Base-by-base conservation (phyloP, 352 stramenopile species). In the Globisporangium echinulatum region DNA sequence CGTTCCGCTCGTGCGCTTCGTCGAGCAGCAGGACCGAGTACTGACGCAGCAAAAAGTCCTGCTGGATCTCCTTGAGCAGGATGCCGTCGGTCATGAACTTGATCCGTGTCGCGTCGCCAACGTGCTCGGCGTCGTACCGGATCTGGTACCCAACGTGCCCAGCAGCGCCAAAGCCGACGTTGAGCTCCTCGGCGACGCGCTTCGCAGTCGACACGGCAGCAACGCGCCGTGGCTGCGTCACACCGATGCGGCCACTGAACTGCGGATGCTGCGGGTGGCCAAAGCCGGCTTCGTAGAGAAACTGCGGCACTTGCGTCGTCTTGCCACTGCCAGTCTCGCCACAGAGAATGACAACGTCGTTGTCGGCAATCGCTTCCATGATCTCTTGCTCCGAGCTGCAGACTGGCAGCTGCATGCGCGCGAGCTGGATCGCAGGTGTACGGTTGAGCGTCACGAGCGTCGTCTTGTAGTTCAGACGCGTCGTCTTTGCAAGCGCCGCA, bases 1-100 rank as follows among this genome's bases (percentile, higher is more conserved):
- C 74, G 65, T 98, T 98, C 54, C 97, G 82, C 68, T 99, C 96
- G 72, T 99, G 96, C 13, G 95, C 96, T 67, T 99, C 97, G 76
- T 99, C 96, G 42, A 98, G 59, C 42, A 94, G 63, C 15, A 92
- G 58, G 57, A 93, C 86, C 52, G 85, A 92, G 67, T 93, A 94
- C 38, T 86, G 71, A 38, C 76, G 74, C 50, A 93, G 57, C 39
- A 92, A 61, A 49, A 92, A 91, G 53, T 93, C 82, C 51, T 90
- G 77, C 67, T 97, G 88, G 63, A 97, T 97, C 71, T 98, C 97
- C 69, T 97, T 93, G n/a, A 99, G 76, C 44, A 99, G 70, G 61
- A 99, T 98, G 63, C 97, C 97, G 68, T 99, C 97, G 5, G 97
- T 99, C 97, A 99, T 99, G 70, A 99, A 99, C 72, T 99, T 99